Evolutionary conservation across 306 rosid species (phyloP).

Genomic region (Cercis canadensis): DNA sequence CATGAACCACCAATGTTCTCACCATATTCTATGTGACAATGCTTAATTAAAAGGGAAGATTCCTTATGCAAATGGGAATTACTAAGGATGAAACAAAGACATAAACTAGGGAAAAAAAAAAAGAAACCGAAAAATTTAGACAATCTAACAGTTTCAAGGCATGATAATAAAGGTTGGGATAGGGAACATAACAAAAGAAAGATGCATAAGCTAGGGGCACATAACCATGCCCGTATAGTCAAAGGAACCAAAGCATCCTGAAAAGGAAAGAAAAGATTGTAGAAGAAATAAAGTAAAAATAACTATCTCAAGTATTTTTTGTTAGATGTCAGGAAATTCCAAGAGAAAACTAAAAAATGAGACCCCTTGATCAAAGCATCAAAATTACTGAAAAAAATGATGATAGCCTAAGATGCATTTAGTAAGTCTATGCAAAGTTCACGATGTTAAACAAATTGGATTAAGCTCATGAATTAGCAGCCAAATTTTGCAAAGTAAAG

Average conservation of each 20-base stretch:
- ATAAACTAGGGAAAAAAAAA: not conserved
- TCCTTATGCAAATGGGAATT: constrained; percentile 18
- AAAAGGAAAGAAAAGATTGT: constrained; percentile 8
- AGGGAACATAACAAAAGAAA: not conserved
- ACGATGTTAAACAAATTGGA: not conserved
- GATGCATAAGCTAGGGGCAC: not conserved
- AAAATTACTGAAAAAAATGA: constrained; percentile 20
- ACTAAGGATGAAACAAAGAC: not conserved
- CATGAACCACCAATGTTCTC: not conserved
- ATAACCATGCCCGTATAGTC: constrained; percentile 5
- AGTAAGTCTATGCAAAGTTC: constrained; percentile 26
- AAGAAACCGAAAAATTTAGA: not conserved
- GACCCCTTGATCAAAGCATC: not conserved
- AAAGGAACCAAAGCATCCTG: not conserved
- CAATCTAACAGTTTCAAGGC: not conserved
- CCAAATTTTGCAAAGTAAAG: not conserved
- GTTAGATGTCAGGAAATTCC: not conserved
- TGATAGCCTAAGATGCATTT: constrained; percentile 3
- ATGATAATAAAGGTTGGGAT: not conserved
- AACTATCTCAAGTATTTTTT: not conserved
- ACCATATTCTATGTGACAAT: not conserved
- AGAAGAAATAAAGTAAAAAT: not conserved
- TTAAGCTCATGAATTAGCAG: not conserved
- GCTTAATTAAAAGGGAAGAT: not conserved
- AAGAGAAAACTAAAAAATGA: not conserved